Evolutionary conservation across 2,329 filamentous ascomycete species (phyloP).

Genomic region (Plectosphaerella cucumerina): DNA sequence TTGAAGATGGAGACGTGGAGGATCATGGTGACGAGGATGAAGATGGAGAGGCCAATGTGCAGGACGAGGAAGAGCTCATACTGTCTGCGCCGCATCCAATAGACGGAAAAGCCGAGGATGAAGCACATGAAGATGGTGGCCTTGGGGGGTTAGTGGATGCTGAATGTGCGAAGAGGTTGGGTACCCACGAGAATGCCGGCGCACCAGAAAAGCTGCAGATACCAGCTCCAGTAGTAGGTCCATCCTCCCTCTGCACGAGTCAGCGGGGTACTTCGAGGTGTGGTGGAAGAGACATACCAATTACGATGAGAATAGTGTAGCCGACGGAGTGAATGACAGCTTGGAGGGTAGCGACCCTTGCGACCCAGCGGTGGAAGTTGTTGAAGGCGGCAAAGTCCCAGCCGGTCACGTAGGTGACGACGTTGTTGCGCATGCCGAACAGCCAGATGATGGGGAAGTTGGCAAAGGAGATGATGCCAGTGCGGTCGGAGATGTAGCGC

Average conservation of each 20-base stretch:
- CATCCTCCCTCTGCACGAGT: conserved; percentile 29
- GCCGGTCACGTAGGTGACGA: conserved; percentile 62
- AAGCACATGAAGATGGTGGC: conserved; percentile 41
- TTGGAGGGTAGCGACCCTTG: conserved; percentile 56
- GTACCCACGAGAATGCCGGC: conserved; percentile 39
- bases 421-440: conserved; percentile 63
- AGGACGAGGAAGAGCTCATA: conserved; percentile 48
- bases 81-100: conserved; percentile 44
- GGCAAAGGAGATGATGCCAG: conserved; percentile 59
- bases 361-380: conserved; percentile 64
- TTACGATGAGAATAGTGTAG: conserved; percentile 45
- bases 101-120: conserved; percentile 42
- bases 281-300: conserved; percentile 16
- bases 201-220: conserved; percentile 43
- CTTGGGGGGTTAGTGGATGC: conserved; percentile 14
- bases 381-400: conserved; percentile 67
- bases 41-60: conserved; percentile 47
- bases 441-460: conserved; percentile 64
- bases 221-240: conserved; percentile 30
- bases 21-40: conserved; percentile 46
- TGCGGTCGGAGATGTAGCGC: conserved; percentile 59
- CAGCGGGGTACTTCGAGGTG: neutral
- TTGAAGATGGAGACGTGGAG: conserved; percentile 51
- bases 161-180: neutral
- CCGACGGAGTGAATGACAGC: conserved; percentile 59